Evolutionary conservation across 1,139 yeast species (phyloP).

Genomic region (Kodamaea alishanica): DNA sequence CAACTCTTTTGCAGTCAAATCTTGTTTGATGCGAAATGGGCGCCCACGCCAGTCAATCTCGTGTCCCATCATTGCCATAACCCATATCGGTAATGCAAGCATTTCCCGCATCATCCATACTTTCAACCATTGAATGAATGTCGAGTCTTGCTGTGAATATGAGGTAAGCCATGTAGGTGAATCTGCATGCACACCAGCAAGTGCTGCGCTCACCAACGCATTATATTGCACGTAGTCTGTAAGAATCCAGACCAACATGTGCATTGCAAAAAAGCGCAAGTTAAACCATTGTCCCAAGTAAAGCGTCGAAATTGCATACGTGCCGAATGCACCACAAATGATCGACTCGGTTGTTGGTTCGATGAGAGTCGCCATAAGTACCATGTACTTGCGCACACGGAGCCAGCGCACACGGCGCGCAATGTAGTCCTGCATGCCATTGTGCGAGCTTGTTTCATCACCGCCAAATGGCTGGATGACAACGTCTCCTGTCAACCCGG

Average conservation of each 20-base stretch:
- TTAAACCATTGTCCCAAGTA: conserved; percentile 33
- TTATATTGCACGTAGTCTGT: conserved; percentile 62
- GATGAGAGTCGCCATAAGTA: conserved; percentile 72
- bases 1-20: conserved; percentile 72
- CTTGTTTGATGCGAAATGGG: conserved; percentile 69
- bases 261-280: conserved; percentile 42
- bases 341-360: conserved; percentile 87
- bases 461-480: conserved; percentile 76
- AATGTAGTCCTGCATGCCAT: conserved; percentile 52
- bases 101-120: conserved; percentile 68
- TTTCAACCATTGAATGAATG: too few relatives aligned
- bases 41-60: conserved; percentile 80
- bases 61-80: conserved; percentile 74
- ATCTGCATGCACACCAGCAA: conserved; percentile 5
- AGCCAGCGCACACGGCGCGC: conserved; percentile 78
- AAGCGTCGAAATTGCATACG: conserved; percentile 54
- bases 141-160: too few relatives aligned
- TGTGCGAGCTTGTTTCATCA: conserved; percentile 22
- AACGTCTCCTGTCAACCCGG: conserved; percentile 74
- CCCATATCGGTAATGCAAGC: conserved; percentile 83
- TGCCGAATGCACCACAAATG: conserved; percentile 64
- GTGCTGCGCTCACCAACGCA: conserved; percentile 30
- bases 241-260: conserved; percentile 59
- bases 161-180: neutral
- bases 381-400: conserved; percentile 88